Base-by-base conservation (phyloP, 768 basidiomycete species). In the Mycena albidolilacea region DNA sequence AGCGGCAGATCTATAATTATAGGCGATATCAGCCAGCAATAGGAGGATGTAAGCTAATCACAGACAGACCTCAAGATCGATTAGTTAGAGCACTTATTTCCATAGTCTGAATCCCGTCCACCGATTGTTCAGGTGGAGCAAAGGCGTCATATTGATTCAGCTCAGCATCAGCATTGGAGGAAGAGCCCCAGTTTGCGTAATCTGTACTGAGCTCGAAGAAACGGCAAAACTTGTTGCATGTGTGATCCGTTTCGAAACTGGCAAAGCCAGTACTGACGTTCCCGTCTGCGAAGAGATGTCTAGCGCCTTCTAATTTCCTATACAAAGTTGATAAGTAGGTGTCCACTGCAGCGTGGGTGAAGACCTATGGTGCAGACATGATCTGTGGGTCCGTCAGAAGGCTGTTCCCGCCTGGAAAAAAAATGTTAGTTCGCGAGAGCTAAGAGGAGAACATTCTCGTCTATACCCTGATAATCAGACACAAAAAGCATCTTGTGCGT, bases 391-490 rank as follows among this genome's bases (percentile, higher is more conserved):
- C 78, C 2, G 74, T 78, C 43, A 79, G 46, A 21, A 78, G 70
- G 0, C 57, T 46, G n/a, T 41, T 41, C 15, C 74, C 75, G 2
- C 78, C 78, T 79, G 37, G 2, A 50, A 50, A 17, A 0, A 5
- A n/a, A n/a, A n/a, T 15, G 17, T 50, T 15, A n/a, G 14, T 7
- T 2, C 1, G 7, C 12, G 14, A 15, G 5, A n/a, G n/a, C n/a
- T 7, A 50, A 15, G 48, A 50, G 11, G 19, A 15, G 19, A 50
- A 30, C 3, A 30, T 30, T 1, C 12, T 7, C 1, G 1, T 10
- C 60, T n/a, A n/a, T 57, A 78, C 80, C 80, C 76, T 80, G 79
- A 30, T 74, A 78, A 68, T 81, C 77, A 6, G 79, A 78, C 12
- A 81, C 75, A 54, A 80, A 81, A 0, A 69, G 77, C 19, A 72